Conservation (phyloP, 2,329 filamentous ascomycete genomes). For the Diaporthe aspalathi region DNA sequence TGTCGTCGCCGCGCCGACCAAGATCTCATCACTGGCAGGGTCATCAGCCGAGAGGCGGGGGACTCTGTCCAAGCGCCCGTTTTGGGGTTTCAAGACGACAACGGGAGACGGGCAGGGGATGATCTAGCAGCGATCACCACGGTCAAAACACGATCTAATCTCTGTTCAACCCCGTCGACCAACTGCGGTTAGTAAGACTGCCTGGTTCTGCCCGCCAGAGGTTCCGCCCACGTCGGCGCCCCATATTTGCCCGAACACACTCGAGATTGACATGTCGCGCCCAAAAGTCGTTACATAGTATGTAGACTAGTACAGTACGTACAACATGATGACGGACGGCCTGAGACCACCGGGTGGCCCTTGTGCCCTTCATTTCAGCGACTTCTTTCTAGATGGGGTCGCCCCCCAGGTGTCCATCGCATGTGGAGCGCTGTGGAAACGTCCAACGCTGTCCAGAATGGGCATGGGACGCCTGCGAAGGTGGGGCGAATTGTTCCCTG, state of each 20-base stretch:
- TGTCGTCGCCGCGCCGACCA: not conserved
- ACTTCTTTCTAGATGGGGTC: slow-evolving; percentile 10
- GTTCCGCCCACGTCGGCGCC: slow-evolving; percentile 9
- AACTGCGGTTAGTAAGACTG: slow-evolving; percentile 1
- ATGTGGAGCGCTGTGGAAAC: slow-evolving; percentile 5
- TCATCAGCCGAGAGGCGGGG: not conserved
- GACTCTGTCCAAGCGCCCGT: slow-evolving; percentile 5
- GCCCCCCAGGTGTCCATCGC: not conserved
- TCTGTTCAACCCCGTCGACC: slow-evolving; percentile 6
- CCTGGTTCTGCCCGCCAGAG: slow-evolving; percentile 9
- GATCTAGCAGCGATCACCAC: slow-evolving; percentile 26
- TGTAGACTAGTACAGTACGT: no score
- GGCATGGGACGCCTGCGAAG: slow-evolving; percentile 26
- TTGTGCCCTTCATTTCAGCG: slow-evolving; percentile 31
- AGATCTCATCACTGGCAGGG: not conserved
- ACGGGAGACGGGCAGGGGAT: slow-evolving; percentile 24
- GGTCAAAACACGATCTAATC: slow-evolving; percentile 30
- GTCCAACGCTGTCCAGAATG: slow-evolving; percentile 24
- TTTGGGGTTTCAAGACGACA: slow-evolving; percentile 21
- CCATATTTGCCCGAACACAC: slow-evolving; percentile 26
- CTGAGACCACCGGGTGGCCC: slow-evolving; percentile 30
- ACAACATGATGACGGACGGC: slow-evolving; percentile 35
- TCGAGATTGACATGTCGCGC: slow-evolving; percentile 28
- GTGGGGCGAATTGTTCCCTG: slow-evolving; percentile 25
- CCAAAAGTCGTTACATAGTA: slow-evolving; percentile 33